Evolutionary conservation across 805 yeast genomes (phyloP).

Genomic region (Yarrowia deformans): DNA sequence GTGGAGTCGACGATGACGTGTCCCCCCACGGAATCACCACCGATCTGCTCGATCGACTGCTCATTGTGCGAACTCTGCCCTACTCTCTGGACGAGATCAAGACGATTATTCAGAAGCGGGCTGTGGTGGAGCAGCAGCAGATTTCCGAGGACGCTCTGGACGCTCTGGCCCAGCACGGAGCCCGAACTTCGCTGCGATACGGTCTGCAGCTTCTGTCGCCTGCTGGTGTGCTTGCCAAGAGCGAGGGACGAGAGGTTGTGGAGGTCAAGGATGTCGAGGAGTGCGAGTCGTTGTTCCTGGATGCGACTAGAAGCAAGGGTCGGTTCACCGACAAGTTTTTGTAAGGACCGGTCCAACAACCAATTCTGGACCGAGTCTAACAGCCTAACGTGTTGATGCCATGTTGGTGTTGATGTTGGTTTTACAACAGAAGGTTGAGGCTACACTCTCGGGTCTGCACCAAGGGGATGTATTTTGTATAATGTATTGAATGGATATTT

Average conservation of each 20-base stretch:
- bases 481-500: slow-evolving; percentile 31
- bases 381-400: too few species aligned
- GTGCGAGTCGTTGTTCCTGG: slow-evolving; percentile 81
- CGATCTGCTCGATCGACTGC: slow-evolving; percentile 87
- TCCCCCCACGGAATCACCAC: slow-evolving; percentile 98
- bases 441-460: too few species aligned
- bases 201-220: slow-evolving; percentile 92
- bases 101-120: slow-evolving; percentile 81
- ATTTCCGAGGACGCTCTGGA: slow-evolving; percentile 74
- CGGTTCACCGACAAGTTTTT: slow-evolving; percentile 24
- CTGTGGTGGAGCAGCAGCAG: slow-evolving; percentile 75
- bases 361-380: too few species aligned
- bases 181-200: slow-evolving; percentile 83
- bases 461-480: slow-evolving; percentile 12
- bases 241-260: slow-evolving; percentile 74
- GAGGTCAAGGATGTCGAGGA: slow-evolving; percentile 78
- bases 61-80: slow-evolving; percentile 92
- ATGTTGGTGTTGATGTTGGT: too few species aligned
- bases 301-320: slow-evolving; percentile 64
- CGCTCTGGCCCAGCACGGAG: slow-evolving; percentile 74
- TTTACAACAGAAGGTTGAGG: too few species aligned
- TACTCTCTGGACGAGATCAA: slow-evolving; percentile 83
- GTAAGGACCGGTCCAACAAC: too few species aligned
- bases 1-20: slow-evolving; percentile 79
- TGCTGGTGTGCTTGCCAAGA: slow-evolving; percentile 79